Percentiles rank a stretch among this genome's conserved stretches.
These are phyloP conservation scores for Vaccinium corymbosum DNA, from an alignment of 148 eudicot genomes.

Conservation along the genomic window DNA sequence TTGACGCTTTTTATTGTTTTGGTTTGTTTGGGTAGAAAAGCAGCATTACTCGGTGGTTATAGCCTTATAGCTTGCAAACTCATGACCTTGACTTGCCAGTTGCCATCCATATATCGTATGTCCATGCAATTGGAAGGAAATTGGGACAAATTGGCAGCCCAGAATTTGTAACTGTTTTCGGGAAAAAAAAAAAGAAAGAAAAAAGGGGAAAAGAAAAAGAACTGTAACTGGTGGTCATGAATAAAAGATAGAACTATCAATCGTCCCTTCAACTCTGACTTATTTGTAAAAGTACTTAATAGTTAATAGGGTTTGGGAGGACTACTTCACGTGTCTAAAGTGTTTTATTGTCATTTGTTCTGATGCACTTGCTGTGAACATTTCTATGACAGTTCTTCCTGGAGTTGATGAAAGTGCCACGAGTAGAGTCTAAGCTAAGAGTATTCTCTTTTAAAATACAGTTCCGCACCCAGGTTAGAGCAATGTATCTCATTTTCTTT, in stretches of 20 bases:
- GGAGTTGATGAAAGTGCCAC: constrained; percentile 62
- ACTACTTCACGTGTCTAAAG: background rate
- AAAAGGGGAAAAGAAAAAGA: no score
- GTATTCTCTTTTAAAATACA: constrained; percentile 45
- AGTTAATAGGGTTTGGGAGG: background rate
- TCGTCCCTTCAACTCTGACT: background rate
- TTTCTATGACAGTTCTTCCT: constrained; percentile 46
- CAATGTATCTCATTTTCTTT: background rate
- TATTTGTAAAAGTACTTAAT: background rate
- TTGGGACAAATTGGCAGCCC: background rate
- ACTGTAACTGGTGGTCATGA: background rate
- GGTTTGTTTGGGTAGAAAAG: background rate
- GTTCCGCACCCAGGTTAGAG: constrained; percentile 42
- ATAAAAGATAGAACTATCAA: background rate
- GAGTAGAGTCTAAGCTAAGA: constrained; percentile 48
- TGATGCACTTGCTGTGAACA: background rate
- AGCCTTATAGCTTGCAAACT: background rate
- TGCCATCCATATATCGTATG: background rate
- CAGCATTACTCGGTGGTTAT: background rate
- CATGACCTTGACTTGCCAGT: background rate
- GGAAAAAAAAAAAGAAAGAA: no score
- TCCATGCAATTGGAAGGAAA: constrained; percentile 5
- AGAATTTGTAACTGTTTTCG: no score
- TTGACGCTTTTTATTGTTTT: background rate
- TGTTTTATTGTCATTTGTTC: background rate